Conservation (phyloP, 306 rosid genomes). For the Cicer judaicum region DNA sequence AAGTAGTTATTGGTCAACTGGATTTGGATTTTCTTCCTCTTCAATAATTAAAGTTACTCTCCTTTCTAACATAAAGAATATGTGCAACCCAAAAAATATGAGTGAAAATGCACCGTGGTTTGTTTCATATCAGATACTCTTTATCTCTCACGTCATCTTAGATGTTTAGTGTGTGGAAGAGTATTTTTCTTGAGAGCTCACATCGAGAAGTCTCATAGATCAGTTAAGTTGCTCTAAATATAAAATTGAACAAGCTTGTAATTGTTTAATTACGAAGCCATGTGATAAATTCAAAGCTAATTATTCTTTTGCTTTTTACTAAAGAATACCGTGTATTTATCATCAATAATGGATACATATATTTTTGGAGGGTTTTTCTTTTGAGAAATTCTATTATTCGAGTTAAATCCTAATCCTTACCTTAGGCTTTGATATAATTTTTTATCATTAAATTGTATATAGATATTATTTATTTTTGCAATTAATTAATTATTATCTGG, state of each 20-base stretch:
- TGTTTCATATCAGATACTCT: too few species aligned
- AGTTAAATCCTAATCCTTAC: too few species aligned
- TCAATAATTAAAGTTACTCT: not conserved
- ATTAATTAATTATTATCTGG: not conserved
- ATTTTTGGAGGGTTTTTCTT: too few species aligned
- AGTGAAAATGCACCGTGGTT: not conserved
- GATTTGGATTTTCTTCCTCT: not conserved
- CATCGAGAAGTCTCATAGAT: not conserved
- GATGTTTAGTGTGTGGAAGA: not conserved
- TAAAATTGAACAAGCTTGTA: not conserved
- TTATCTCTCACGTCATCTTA: not conserved
- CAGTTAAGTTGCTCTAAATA: not conserved
- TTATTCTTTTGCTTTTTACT: conserved; percentile 49
- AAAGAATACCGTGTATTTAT: too few species aligned
- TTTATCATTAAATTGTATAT: too few species aligned
- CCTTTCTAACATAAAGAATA: too few species aligned
- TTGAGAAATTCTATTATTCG: too few species aligned
- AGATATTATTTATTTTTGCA: too few species aligned
- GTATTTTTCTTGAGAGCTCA: not conserved
- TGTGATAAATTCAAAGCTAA: conserved; percentile 44
- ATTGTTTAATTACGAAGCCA: conserved; percentile 1
- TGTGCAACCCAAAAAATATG: too few species aligned
- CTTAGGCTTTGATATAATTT: too few species aligned
- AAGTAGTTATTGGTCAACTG: not conserved
- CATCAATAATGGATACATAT: too few species aligned